Conservation (phyloP, 331 rosid genomes). For the Stylosanthes scabra region DNA sequence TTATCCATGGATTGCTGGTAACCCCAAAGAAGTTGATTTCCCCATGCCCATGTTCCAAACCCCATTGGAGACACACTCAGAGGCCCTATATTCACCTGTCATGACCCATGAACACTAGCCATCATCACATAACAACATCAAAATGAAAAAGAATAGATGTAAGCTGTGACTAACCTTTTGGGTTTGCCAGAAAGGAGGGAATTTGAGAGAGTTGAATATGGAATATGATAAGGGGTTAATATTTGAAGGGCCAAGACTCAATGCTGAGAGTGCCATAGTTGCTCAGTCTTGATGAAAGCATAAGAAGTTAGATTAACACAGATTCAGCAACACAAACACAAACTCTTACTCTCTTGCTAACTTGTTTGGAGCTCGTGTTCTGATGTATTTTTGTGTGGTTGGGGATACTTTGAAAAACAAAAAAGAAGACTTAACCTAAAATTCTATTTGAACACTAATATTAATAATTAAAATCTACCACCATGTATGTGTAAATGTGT, state of each 20-base stretch:
- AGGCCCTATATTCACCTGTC: constrained; percentile 89
- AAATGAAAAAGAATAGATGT: not conserved
- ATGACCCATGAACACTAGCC: constrained; percentile 25
- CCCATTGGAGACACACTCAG: constrained; percentile 96
- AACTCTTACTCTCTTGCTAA: not conserved
- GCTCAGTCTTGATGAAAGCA: constrained; percentile 5
- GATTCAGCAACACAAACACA: not conserved
- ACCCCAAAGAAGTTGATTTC: constrained; percentile 94
- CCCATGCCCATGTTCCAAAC: constrained; percentile 99
- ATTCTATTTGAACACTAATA: too few species aligned
- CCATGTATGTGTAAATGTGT: too few species aligned
- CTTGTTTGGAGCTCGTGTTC: constrained; percentile 22
- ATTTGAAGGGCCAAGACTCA: constrained; percentile 42
- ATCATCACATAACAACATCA: not conserved
- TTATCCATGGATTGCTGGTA: constrained; percentile 85
- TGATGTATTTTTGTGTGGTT: constrained; percentile 24
- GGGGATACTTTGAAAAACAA: too few species aligned
- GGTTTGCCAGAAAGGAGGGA: constrained; percentile 78
- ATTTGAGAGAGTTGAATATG: constrained; percentile 59
- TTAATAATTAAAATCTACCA: too few species aligned
- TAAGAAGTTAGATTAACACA: not conserved
- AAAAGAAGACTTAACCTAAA: too few species aligned
- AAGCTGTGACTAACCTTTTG: constrained; percentile 55
- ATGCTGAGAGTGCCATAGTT: constrained; percentile 45
- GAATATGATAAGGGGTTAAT: constrained; percentile 62